phyloP scores from a whole-genome alignment of 2,329 filamentous ascomycete species.

The Hypoxylon sp. region DNA sequence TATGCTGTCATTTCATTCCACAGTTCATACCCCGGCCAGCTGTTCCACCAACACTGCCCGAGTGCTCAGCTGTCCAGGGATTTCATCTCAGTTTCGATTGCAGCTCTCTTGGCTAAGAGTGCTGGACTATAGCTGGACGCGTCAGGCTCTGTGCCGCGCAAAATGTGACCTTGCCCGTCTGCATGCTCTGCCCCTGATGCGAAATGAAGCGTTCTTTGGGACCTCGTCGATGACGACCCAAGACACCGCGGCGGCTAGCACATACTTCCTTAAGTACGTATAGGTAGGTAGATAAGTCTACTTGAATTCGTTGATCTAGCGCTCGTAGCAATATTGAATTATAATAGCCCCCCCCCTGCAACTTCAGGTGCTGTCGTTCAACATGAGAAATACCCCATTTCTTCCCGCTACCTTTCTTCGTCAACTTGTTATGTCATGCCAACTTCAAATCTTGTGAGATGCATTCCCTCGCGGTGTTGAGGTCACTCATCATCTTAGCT shows the following conservation, averaged over 20 bases:
- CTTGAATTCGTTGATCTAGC: neutral
- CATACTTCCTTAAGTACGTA: neutral
- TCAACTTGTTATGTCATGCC: neutral
- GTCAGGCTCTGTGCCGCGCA: neutral
- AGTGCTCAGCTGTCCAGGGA: conserved; percentile 6
- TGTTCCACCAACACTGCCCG: neutral
- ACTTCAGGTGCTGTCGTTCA: neutral
- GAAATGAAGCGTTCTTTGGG: neutral
- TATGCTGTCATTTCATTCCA: neutral
- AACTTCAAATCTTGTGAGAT: conserved; percentile 3
- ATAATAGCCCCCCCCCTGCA: neutral
- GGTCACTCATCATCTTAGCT: neutral
- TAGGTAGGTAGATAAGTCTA: neutral
- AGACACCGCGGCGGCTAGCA: neutral
- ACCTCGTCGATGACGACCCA: neutral
- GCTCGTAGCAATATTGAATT: neutral
- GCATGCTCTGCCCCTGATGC: neutral
- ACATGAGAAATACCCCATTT: neutral
- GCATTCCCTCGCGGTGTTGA: conserved; percentile 5
- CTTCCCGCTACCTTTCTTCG: neutral
- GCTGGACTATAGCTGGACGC: neutral
- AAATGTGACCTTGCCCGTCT: neutral
- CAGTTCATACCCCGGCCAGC: neutral
- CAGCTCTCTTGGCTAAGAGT: neutral
- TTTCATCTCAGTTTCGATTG: conserved; percentile 3